Evolutionary conservation across 345 rosid genomes (phyloP).

Genomic region (Kandelia obovata): DNA sequence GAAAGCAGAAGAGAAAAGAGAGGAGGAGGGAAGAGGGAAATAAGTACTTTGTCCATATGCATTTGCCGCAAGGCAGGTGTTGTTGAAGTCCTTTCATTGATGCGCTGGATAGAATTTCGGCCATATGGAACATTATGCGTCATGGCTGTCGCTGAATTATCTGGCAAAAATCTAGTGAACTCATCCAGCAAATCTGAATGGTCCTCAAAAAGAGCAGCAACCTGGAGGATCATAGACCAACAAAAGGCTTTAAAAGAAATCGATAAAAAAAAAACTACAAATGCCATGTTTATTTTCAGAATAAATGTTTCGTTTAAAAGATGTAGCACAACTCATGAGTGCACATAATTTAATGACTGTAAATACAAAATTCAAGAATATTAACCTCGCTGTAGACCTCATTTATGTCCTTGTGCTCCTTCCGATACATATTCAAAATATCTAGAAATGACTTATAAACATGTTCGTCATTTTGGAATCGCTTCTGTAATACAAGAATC

Average conservation of each 20-base stretch:
- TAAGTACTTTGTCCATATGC: slow-evolving; percentile 61
- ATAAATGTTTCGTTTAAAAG: background rate
- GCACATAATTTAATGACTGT: background rate
- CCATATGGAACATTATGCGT: slow-evolving; percentile 39
- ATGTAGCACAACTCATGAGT: background rate
- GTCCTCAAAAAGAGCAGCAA: slow-evolving; percentile 68
- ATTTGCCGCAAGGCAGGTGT: slow-evolving; percentile 46
- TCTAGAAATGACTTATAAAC: slow-evolving; percentile 84
- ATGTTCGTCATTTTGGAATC: slow-evolving; percentile 79
- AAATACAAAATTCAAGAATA: background rate
- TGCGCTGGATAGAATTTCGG: slow-evolving; percentile 52
- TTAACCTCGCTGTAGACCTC: slow-evolving; percentile 88
- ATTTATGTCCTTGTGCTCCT: slow-evolving; percentile 80
- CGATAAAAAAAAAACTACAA: background rate
- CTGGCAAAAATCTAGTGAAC: slow-evolving; percentile 78
- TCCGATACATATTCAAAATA: slow-evolving; percentile 82
- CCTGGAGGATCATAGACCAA: slow-evolving; percentile 41
- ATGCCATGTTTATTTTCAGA: background rate
- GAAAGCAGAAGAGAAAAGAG: background rate
- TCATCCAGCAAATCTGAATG: slow-evolving; percentile 86
- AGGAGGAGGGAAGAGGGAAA: too few species aligned
- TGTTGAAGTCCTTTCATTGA: slow-evolving; percentile 53
- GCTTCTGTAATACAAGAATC: slow-evolving; percentile 54
- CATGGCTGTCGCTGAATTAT: slow-evolving; percentile 49
- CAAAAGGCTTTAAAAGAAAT: background rate